A percentile compares a stretch with the other conserved stretches of the same genome.
Conservation (phyloP, 495 filamentous ascomycete genomes). For the Aspergillus coremiiformis region DNA sequence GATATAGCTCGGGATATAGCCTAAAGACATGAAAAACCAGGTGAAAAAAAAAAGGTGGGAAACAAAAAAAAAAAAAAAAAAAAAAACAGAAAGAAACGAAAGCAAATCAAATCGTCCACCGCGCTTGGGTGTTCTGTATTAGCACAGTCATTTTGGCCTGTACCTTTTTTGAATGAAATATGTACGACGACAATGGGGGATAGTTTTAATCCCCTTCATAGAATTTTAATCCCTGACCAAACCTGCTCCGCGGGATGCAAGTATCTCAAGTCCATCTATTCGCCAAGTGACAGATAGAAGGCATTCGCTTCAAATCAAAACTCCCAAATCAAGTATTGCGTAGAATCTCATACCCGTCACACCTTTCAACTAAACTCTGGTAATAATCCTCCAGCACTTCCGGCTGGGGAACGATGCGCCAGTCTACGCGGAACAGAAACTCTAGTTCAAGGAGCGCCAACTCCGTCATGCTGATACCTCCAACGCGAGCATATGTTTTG, state of each 20-base stretch:
- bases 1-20: constrained; percentile 7
- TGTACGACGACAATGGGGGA: constrained; percentile 9
- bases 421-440: constrained; percentile 83
- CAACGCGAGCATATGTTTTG: constrained; percentile 86
- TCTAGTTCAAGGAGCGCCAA: constrained; percentile 91
- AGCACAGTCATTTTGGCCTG: constrained; percentile 13
- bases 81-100: background rate
- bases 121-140: constrained; percentile 7
- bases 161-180: constrained; percentile 3
- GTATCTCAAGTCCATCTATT: background rate
- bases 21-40: constrained; percentile 1
- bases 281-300: background rate
- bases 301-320: background rate
- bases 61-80: constrained; percentile 1
- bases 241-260: background rate
- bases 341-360: constrained; percentile 52
- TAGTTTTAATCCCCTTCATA: background rate
- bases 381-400: constrained; percentile 93
- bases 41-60: constrained; percentile 4
- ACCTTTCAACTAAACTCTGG: constrained; percentile 68
- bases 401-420: constrained; percentile 92
- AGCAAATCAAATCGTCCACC: background rate
- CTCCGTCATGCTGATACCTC: constrained; percentile 81
- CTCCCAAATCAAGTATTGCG: constrained; percentile 9
- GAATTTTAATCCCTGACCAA: background rate